Evolutionary conservation across 257 asterid genomes (phyloP), one percentile per base, ranked within the genome.

Genomic region (Datura wrightii): DNA sequence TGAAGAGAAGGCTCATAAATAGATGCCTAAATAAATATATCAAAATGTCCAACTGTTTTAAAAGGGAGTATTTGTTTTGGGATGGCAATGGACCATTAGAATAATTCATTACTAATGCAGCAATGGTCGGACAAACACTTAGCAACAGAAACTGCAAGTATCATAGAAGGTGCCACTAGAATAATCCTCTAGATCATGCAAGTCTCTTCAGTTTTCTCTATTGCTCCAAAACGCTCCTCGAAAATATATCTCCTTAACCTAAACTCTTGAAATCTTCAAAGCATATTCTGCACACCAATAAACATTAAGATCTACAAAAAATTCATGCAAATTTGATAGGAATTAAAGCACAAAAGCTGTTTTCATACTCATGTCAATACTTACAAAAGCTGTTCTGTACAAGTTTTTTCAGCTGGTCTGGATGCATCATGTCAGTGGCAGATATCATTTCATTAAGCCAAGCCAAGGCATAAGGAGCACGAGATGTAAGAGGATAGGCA

Each of bases 371-470:
- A 46, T 37, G 41, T 24, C 24, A 60, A 34, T 76, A 91, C 98
- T 95, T 89, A 97, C 99, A 92, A 87, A 97, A 97, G 87, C 92
- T 97, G 87, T 94, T 97, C 62, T 90, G 90, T 83, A 97, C 95
- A 50, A 97, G 97, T 89, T 94, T 97, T 92, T 97, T 91, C 83
- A 97, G 86, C 52, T 92, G 87, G 84, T 97, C 98, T 4, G 98
- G 99, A 82, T 94, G 96, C 99, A 97, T 94, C 99, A 97, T 97
- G 86, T 94, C 96, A 87, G 92, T 89, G 69, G 99, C 97, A 16
- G 99, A 92, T 88, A 97, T 95, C 87, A 93, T 85, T 86, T 94
- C 95, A 89, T 94, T 94, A 85, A 97, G 89, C 98, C 97, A 95
- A 71, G 98, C 89, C 84, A 95, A 88, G 85, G 90, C 92, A 86